Conservation (phyloP, 768 basidiomycete genomes). For the Psilocybe sp. region DNA sequence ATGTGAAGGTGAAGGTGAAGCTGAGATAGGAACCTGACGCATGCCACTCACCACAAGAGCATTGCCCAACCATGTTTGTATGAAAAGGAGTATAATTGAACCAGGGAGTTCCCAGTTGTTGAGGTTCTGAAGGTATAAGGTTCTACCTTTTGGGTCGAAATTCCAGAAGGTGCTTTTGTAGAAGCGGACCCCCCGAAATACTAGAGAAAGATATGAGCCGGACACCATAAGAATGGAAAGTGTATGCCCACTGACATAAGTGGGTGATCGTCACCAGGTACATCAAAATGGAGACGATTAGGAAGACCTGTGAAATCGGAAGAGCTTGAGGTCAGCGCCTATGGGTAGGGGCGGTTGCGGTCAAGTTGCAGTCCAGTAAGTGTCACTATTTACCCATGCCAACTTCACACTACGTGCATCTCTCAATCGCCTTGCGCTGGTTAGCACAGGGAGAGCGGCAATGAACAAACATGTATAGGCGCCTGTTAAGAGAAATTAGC, state of each 20-base stretch:
- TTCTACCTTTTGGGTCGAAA: conserved; percentile 6
- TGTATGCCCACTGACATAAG: conserved; percentile 10
- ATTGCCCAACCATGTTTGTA: conserved; percentile 25
- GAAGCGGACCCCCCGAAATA: conserved; percentile 9
- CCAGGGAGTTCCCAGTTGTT: conserved; percentile 18
- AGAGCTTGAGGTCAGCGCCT: neutral
- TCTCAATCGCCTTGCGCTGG: neutral
- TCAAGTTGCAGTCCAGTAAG: too few species aligned
- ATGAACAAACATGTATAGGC: conserved; percentile 14
- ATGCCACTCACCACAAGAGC: conserved; percentile 18
- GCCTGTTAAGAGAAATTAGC: neutral
- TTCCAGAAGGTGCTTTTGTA: conserved; percentile 18
- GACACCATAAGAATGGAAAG: neutral
- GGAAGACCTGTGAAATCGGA: conserved; percentile 17
- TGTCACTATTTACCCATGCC: neutral
- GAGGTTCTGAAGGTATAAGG: conserved; percentile 10
- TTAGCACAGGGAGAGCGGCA: conserved; percentile 8
- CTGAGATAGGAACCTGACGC: too few species aligned
- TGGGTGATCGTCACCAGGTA: conserved; percentile 22
- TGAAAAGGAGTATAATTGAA: conserved; percentile 15
- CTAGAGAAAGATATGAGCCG: neutral
- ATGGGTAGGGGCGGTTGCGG: too few species aligned
- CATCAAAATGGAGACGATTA: conserved; percentile 20
- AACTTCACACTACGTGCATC: neutral
- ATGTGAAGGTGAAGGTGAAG: too few species aligned